These are phyloP conservation scores for Bretziella fagacearum DNA, from an alignment of 2,329 filamentous ascomycete species.

Conservation along the genomic window DNA sequence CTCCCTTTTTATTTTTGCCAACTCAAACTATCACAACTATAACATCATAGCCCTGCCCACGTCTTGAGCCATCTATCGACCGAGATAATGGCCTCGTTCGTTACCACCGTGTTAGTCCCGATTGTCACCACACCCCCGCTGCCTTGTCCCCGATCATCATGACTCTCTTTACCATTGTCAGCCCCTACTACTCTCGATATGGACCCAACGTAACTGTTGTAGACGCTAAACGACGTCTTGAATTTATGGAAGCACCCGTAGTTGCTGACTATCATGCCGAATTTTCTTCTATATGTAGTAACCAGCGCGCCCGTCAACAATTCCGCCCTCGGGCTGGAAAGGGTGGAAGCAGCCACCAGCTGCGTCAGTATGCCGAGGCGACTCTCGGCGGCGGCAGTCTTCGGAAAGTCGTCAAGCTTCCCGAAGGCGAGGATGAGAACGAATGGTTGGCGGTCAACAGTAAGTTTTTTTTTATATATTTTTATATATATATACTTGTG, in stretches of 20 bases:
- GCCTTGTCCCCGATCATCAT: slow-evolving; percentile 5
- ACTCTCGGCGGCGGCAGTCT: slow-evolving; percentile 88
- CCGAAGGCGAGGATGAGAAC: slow-evolving; percentile 92
- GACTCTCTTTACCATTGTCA: slow-evolving; percentile 12
- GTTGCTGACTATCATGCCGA: slow-evolving; percentile 5
- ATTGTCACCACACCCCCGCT: slow-evolving; percentile 4
- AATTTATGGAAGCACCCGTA: neutral
- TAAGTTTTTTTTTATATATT: slow-evolving; percentile 27
- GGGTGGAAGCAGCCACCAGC: slow-evolving; percentile 76
- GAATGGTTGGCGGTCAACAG: slow-evolving; percentile 98
- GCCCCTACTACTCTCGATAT: slow-evolving; percentile 2
- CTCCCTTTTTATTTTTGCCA: neutral
- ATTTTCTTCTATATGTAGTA: slow-evolving; percentile 32
- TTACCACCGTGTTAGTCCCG: slow-evolving; percentile 27
- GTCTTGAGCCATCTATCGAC: neutral
- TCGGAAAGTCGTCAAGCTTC: slow-evolving; percentile 88
- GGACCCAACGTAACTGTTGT: neutral
- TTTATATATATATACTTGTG: neutral
- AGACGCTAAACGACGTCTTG: slow-evolving; percentile 1
- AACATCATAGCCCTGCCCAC: neutral
- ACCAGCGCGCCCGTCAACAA: slow-evolving; percentile 73
- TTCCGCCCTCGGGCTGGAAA: slow-evolving; percentile 83
- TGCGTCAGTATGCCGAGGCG: slow-evolving; percentile 95
- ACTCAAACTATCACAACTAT: slow-evolving; percentile 4
- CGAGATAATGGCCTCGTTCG: slow-evolving; percentile 25